Evolutionary conservation across 495 filamentous ascomycete genomes (phyloP).

Genomic region (Apodospora peruviana): DNA sequence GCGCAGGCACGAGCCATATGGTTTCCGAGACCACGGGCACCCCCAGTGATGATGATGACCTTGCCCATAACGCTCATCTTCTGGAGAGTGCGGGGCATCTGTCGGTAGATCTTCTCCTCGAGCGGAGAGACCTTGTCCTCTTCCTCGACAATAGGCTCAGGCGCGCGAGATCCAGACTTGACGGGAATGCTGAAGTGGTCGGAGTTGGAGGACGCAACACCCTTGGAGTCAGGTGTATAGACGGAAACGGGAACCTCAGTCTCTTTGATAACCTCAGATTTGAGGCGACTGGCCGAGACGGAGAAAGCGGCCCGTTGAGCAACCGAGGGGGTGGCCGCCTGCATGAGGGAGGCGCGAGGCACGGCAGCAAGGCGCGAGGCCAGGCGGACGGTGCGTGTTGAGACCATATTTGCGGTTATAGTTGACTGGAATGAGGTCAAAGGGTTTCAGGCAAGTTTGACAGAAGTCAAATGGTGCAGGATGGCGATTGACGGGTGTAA

Average conservation of each 20-base stretch:
- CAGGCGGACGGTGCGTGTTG: constrained; percentile 30
- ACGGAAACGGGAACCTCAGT: constrained; percentile 45
- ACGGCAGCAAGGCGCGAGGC: constrained; percentile 27
- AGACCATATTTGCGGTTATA: constrained; percentile 26
- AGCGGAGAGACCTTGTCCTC: constrained; percentile 36
- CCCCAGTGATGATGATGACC: constrained; percentile 69
- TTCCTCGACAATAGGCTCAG: constrained; percentile 24
- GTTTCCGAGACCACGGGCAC: constrained; percentile 69
- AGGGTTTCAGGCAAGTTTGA: too few relatives aligned
- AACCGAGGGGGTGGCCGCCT: constrained; percentile 6
- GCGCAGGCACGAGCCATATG: constrained; percentile 71
- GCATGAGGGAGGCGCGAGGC: constrained; percentile 23
- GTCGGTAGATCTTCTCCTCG: constrained; percentile 33
- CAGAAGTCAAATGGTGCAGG: too few relatives aligned
- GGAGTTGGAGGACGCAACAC: constrained; percentile 38
- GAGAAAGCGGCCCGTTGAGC: constrained; percentile 32
- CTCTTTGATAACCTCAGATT: constrained; percentile 44
- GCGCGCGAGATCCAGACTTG: constrained; percentile 47
- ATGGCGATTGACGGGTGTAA: not conserved
- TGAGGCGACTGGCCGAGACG: constrained; percentile 30
- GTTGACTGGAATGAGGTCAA: too few relatives aligned
- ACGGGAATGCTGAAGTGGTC: constrained; percentile 75
- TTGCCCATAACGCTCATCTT: constrained; percentile 62
- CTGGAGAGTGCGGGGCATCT: constrained; percentile 53
- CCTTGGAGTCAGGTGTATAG: constrained; percentile 39